Evolutionary conservation across 257 asterid species (phyloP).

Genomic region (Nicotiana benthamiana): DNA sequence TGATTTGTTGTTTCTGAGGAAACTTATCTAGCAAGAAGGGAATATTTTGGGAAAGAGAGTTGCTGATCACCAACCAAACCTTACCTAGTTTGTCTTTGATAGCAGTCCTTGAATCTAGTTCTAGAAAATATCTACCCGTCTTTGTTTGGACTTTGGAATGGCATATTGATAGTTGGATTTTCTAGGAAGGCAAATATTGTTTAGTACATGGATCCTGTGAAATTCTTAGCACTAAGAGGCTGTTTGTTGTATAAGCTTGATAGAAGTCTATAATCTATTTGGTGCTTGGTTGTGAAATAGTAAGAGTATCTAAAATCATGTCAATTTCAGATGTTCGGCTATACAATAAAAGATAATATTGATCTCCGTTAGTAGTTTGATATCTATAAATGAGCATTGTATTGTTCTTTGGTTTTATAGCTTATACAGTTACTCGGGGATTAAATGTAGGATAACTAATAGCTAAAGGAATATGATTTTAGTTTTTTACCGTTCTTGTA

Average conservation of each 20-base stretch:
- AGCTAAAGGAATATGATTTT: no score
- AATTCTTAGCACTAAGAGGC: not conserved
- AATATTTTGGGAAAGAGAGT: not conserved
- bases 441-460: no score
- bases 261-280: not conserved
- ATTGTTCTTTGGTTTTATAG: no score
- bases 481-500: no score
- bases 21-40: not conserved
- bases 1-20: not conserved
- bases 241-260: not conserved
- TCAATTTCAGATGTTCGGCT: not conserved
- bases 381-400: no score
- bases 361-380: not conserved
- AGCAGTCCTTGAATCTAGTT: not conserved
- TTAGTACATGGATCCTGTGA: not conserved
- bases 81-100: not conserved
- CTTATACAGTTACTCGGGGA: no score
- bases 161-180: not conserved
- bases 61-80: not conserved
- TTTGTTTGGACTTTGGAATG: not conserved
- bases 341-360: not conserved
- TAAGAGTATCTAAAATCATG: not conserved
- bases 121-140: not conserved
- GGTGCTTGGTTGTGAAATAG: not conserved
- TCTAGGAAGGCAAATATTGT: not conserved